A percentile compares a stretch with the other conserved stretches of the same genome.
These are phyloP conservation scores for Margaritispora aquatica DNA, from an alignment of 495 filamentous ascomycete species.

Conservation along the genomic window DNA sequence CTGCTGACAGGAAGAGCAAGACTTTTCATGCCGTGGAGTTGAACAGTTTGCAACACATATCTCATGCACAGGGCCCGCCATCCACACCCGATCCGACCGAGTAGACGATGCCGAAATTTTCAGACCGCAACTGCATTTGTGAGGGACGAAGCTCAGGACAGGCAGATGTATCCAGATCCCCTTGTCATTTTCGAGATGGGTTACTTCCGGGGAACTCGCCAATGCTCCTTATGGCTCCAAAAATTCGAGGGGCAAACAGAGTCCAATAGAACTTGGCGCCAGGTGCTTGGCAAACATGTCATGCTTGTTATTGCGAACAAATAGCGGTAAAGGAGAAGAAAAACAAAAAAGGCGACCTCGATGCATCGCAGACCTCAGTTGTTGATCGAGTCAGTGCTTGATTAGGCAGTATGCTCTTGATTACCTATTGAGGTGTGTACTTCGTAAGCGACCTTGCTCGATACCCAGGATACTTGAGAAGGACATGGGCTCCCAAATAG, in stretches of 20 bases:
- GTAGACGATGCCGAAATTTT: neutral
- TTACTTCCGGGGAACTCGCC: neutral
- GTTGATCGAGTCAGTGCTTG: neutral
- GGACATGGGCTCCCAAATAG: neutral
- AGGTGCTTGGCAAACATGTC: neutral
- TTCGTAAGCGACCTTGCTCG: neutral
- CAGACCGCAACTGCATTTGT: neutral
- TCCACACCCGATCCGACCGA: neutral
- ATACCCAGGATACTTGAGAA: neutral
- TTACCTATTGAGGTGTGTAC: too few species aligned
- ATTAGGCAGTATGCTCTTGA: too few species aligned
- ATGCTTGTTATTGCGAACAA: neutral
- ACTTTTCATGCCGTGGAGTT: neutral
- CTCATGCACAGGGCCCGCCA: neutral
- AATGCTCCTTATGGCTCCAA: neutral
- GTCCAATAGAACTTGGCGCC: neutral
- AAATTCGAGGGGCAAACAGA: neutral
- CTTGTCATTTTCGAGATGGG: neutral
- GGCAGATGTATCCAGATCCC: neutral
- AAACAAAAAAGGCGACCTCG: neutral
- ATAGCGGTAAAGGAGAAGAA: neutral
- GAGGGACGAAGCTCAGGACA: conserved; percentile 2
- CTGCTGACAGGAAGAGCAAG: too few species aligned
- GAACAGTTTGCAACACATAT: neutral
- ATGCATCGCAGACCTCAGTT: neutral